Evolutionary conservation across 164 flowering plant species (phyloP), one percentile per base, ranked within the genome.

Genomic region (Saururus chinensis): DNA sequence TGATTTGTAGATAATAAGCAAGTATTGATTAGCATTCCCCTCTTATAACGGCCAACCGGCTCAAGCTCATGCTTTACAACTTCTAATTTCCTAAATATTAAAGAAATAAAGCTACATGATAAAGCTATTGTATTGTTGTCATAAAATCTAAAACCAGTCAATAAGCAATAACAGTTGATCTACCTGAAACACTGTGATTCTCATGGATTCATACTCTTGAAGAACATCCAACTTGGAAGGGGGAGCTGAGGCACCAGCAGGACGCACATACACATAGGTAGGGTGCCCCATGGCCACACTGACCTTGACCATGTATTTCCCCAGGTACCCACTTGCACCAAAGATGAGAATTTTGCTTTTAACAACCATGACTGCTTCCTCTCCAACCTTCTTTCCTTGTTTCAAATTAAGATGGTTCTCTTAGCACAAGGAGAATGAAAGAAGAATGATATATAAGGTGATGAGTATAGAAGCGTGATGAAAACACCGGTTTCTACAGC

Each of bases 261-360:
- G 80, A 14, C 84, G 60, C 10, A 57, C 53, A 24, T 73, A 80
- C n/a, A 71, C 69, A 22, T 20, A 70, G 19, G 84, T 80, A 26
- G 73, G 73, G 53, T 45, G 49, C 49, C 49, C 17, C 49, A 45
- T 45, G 49, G 49, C 49, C 49, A 45, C 17, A 45, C 49, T 45
- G 17, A 17, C 49, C 9, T 17, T 45, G 0, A 45, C 80, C 64
- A 78, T 67, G 55, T 68, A 63, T 19, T 65, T 72, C 0, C 84
- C 78, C 6, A 78, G 52, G 57, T 75, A 80, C 0, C 82, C 82
- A 48, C 68, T 78, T 61, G 70, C 84, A 10, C 84, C 84, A 57
- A 76, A 40, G 14, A 80, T 64, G 49, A 78, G 71, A 12, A 76
- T 72, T 68, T 52, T 73, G 65, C 76, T 68, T 40, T 64, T 56